A percentile compares a stretch with the other conserved stretches of the same genome.
Conservation (phyloP, 2,329 filamentous ascomycete species). For the Fusarium newnesense region DNA sequence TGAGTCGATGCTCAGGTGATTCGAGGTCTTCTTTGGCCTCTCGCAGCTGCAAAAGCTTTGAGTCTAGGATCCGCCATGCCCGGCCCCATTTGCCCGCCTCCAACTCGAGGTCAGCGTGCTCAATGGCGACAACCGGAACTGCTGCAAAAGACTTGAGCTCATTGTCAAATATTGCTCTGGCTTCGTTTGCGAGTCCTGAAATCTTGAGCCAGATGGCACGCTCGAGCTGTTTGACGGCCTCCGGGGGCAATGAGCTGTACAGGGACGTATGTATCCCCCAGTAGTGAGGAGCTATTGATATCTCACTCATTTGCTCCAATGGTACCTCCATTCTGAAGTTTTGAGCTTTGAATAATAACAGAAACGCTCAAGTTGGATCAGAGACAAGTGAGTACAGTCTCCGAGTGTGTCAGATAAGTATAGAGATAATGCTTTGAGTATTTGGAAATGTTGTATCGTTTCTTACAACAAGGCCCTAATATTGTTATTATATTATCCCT, state of each 20-base stretch:
- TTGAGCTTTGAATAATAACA: rapidly evolving
- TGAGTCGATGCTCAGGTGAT: background rate
- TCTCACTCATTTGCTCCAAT: background rate
- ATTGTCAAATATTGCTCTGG: background rate
- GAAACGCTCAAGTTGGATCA: background rate
- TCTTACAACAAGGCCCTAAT: background rate
- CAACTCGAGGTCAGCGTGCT: background rate
- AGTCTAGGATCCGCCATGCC: background rate
- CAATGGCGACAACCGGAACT: background rate
- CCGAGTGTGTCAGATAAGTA: background rate
- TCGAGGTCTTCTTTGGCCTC: background rate
- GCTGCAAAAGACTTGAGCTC: background rate
- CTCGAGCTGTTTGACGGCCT: background rate
- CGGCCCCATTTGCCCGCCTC: background rate
- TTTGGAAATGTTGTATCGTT: background rate
- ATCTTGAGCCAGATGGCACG: background rate
- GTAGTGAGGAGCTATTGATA: background rate
- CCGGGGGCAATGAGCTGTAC: background rate
- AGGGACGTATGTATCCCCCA: background rate
- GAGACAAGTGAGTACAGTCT: background rate
- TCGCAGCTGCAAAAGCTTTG: background rate
- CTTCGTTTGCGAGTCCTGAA: background rate
- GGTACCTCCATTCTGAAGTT: background rate
- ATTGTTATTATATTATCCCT: background rate
- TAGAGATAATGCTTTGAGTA: background rate